phyloP scores from a whole-genome alignment of 2,329 filamentous ascomycete species.

The Colletotrichum neosansevieriae region DNA sequence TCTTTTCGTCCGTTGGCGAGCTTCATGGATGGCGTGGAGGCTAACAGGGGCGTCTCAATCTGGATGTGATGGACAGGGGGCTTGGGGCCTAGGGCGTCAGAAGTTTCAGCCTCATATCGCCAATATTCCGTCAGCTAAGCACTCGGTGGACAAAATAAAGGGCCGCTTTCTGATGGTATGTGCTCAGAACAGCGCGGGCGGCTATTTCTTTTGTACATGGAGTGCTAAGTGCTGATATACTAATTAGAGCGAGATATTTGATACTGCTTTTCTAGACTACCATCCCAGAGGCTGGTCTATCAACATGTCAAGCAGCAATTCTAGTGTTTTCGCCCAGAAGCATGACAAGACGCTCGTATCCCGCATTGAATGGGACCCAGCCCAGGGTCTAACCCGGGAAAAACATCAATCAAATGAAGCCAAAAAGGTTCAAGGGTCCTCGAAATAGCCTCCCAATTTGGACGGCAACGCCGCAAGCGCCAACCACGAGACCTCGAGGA shows the following conservation, averaged over 20 bases:
- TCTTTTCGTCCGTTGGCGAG: conserved; percentile 7
- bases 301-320: neutral
- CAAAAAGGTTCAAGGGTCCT: conserved; percentile 1
- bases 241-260: conserved; percentile 5
- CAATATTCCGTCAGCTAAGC: neutral
- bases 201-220: no score
- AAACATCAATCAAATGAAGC: conserved; percentile 2
- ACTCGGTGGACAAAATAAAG: no score
- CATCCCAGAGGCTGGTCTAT: neutral
- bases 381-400: conserved; percentile 29
- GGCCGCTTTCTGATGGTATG: no score
- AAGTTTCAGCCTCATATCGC: conserved; percentile 31
- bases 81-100: conserved; percentile 5
- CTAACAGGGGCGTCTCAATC: conserved; percentile 16
- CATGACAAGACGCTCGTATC: conserved; percentile 5
- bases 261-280: neutral
- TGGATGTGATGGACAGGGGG: conserved; percentile 31
- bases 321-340: neutral
- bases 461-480: conserved; percentile 22
- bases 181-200: no score
- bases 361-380: neutral
- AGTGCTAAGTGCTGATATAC: neutral
- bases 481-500: conserved; percentile 1
- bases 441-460: neutral
- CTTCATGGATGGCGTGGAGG: neutral